These are phyloP conservation scores for Zasmidium angulare DNA, from an alignment of 2,329 filamentous ascomycete species.

Conservation along the genomic window DNA sequence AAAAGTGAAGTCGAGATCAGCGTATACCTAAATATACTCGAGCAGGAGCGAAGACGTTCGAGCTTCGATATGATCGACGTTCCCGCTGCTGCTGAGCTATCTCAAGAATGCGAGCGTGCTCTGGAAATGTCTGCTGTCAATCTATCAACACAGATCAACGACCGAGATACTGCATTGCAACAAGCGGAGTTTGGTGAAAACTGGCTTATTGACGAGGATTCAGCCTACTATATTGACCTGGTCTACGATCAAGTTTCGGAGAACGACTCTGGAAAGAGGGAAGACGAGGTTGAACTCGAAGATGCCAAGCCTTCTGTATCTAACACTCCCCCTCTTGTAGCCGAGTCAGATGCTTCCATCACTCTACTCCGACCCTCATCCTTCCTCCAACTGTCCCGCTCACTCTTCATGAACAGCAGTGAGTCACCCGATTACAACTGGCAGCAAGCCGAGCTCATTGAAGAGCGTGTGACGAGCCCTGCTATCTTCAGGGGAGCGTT, in stretches of 20 bases:
- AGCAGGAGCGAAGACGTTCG: slow-evolving; percentile 46
- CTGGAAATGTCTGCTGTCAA: slow-evolving; percentile 70
- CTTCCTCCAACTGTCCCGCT: slow-evolving; percentile 65
- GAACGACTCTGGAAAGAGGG: slow-evolving; percentile 24
- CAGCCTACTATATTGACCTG: slow-evolving; percentile 37
- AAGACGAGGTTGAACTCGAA: background rate
- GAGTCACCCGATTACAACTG: slow-evolving; percentile 65
- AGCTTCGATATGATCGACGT: slow-evolving; percentile 55
- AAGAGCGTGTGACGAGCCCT: slow-evolving; percentile 54
- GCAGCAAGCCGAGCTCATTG: slow-evolving; percentile 52
- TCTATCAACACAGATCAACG: slow-evolving; percentile 64
- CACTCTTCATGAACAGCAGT: slow-evolving; percentile 72
- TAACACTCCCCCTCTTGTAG: background rate
- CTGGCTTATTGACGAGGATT: slow-evolving; percentile 62
- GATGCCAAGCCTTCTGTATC: background rate
- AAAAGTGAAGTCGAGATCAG: slow-evolving; percentile 75
- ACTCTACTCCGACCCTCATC: slow-evolving; percentile 58
- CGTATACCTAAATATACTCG: slow-evolving; percentile 66
- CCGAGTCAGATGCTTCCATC: background rate
- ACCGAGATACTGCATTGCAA: slow-evolving; percentile 61
- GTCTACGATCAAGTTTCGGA: slow-evolving; percentile 21
- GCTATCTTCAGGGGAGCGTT: slow-evolving; percentile 73
- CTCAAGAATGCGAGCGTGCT: slow-evolving; percentile 61
- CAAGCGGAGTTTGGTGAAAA: slow-evolving; percentile 58
- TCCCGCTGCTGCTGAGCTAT: slow-evolving; percentile 72